phyloP scores from a whole-genome alignment of 768 basidiomycete genomes.

The Kwoniella sp. region DNA sequence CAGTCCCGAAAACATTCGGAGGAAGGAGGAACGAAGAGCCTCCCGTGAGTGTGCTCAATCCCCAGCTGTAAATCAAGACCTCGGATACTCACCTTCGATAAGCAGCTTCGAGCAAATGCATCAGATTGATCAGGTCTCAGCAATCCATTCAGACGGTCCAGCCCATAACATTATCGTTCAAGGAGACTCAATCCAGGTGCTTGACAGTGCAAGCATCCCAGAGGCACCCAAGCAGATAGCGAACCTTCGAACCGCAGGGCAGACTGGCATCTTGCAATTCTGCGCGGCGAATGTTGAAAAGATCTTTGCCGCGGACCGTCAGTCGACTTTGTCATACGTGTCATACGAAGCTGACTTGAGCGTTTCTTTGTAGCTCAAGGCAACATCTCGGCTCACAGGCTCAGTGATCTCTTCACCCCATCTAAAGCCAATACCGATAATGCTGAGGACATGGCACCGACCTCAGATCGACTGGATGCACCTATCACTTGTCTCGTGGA shows the following conservation, averaged over 20 bases:
- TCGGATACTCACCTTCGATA: no score
- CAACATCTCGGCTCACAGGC: slow-evolving; percentile 19
- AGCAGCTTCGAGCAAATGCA: background rate
- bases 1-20: background rate
- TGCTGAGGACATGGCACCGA: background rate
- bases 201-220: background rate
- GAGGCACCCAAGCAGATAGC: background rate
- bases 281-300: slow-evolving; percentile 20
- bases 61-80: no score
- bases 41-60: background rate
- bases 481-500: slow-evolving; percentile 32
- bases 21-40: background rate
- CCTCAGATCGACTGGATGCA: slow-evolving; percentile 36
- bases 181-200: background rate
- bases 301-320: slow-evolving; percentile 28
- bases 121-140: background rate
- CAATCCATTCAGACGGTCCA: background rate
- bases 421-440: background rate
- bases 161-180: background rate
- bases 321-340: slow-evolving; percentile 4
- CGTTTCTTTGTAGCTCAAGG: slow-evolving; percentile 23
- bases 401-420: slow-evolving; percentile 1
- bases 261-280: background rate
- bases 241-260: background rate
- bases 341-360: background rate